Evolutionary conservation across 768 basidiomycete genomes (phyloP).

Genomic region (Lentinula boryana): DNA sequence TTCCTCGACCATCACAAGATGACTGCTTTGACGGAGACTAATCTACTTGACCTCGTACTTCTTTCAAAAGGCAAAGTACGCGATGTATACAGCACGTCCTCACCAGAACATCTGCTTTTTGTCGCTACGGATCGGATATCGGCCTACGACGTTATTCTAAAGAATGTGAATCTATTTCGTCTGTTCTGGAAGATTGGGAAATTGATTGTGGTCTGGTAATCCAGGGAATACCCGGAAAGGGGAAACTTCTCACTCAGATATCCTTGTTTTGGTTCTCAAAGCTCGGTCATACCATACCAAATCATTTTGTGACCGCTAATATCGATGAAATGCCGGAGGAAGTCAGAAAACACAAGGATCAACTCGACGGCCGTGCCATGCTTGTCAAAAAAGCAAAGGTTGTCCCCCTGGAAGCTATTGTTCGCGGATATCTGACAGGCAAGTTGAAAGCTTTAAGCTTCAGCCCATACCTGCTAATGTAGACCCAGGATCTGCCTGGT

Average conservation of each 20-base stretch:
- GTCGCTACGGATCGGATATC: constrained; percentile 95
- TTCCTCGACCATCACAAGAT: background rate
- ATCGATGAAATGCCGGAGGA: constrained; percentile 80
- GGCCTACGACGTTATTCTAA: constrained; percentile 92
- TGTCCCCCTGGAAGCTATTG: constrained; percentile 90
- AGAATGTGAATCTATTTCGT: constrained; percentile 58
- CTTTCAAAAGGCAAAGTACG: constrained; percentile 93
- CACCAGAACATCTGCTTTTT: constrained; percentile 74
- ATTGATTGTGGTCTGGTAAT: background rate
- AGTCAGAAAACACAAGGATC: constrained; percentile 64
- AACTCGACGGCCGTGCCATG: constrained; percentile 84
- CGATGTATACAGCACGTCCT: constrained; percentile 82
- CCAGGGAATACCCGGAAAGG: constrained; percentile 94
- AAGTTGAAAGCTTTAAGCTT: background rate
- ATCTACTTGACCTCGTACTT: constrained; percentile 59
- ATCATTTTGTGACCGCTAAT: constrained; percentile 80
- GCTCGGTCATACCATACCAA: constrained; percentile 72
- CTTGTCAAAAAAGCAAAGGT: constrained; percentile 87
- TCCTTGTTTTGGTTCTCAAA: constrained; percentile 96
- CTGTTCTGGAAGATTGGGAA: background rate
- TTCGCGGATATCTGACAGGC: constrained; percentile 97
- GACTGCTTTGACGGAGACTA: constrained; percentile 42
- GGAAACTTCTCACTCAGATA: constrained; percentile 80
- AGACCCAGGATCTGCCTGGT: constrained; percentile 84
- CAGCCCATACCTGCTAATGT: background rate